A percentile compares a stretch with the other conserved stretches of the same genome.
Conservation (phyloP, 257 asterid genomes). For the Gynochthodes officinalis region DNA sequence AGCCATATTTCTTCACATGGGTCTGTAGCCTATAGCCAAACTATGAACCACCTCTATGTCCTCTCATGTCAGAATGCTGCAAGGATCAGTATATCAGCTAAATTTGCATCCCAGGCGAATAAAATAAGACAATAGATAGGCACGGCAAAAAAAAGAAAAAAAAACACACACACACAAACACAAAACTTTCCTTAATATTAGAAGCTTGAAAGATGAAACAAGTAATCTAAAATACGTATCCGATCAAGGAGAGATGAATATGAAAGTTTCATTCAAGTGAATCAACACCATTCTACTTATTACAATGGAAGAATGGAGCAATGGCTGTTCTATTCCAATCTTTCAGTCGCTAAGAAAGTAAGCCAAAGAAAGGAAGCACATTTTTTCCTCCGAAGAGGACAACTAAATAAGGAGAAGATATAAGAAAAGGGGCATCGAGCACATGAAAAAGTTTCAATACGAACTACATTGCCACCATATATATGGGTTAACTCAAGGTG, state of each 20-base stretch:
- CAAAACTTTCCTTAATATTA: background rate
- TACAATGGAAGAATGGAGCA: background rate
- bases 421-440: background rate
- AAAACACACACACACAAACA: too few relatives aligned
- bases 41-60: background rate
- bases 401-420: background rate
- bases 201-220: background rate
- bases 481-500: background rate
- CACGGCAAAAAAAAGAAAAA: background rate
- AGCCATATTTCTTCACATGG: slow-evolving; percentile 15
- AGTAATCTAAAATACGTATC: background rate
- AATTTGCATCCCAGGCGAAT: background rate
- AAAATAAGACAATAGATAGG: background rate
- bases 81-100: slow-evolving; percentile 3
- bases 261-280: too few relatives aligned
- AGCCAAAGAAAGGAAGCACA: background rate
- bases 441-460: background rate
- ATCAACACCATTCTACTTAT: too few relatives aligned
- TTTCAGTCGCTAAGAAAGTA: background rate
- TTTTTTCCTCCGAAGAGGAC: background rate
- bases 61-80: slow-evolving; percentile 11
- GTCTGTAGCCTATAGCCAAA: slow-evolving; percentile 6
- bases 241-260: background rate
- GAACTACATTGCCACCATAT: background rate
- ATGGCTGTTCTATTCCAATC: background rate